Conservation (phyloP, 768 basidiomycete genomes). For the Cystobasidium ongulense region DNA sequence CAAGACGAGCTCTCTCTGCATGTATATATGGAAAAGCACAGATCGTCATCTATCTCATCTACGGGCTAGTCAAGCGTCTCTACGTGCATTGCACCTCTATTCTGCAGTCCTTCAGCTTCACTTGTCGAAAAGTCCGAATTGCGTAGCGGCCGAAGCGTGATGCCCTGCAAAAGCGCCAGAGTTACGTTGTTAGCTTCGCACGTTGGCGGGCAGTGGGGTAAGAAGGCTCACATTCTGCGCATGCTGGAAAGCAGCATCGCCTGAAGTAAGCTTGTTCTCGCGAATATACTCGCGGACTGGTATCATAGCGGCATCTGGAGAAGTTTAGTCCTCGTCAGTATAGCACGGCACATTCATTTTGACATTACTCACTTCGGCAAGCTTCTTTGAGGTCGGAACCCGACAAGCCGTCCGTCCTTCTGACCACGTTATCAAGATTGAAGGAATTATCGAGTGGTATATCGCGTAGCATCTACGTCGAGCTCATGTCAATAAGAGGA, state of each 20-base stretch:
- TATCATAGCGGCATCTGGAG: conserved; percentile 32
- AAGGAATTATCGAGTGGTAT: conserved; percentile 61
- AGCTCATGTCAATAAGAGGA: too few relatives aligned
- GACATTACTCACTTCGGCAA: conserved; percentile 60
- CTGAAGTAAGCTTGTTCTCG: conserved; percentile 31
- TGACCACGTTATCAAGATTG: conserved; percentile 58
- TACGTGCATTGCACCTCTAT: conserved; percentile 40
- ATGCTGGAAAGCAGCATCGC: conserved; percentile 36
- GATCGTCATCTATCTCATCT: neutral
- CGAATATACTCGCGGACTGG: conserved; percentile 67
- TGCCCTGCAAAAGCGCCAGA: conserved; percentile 54
- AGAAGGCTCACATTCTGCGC: conserved; percentile 26
- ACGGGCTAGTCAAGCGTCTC: conserved; percentile 13
- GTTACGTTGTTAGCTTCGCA: conserved; percentile 61
- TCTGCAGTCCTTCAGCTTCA: conserved; percentile 64
- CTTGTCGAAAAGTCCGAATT: conserved; percentile 60
- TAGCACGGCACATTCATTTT: conserved; percentile 66
- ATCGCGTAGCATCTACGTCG: conserved; percentile 72
- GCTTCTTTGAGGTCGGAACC: conserved; percentile 88
- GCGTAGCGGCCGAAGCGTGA: conserved; percentile 60
- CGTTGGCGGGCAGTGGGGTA: neutral
- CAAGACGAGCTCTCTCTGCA: neutral
- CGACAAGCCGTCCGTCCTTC: conserved; percentile 63
- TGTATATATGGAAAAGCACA: neutral
- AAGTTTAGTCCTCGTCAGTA: neutral